These are phyloP conservation scores for Peronosclerospora sorghi DNA, from an alignment of 352 stramenopile species.

Conservation along the genomic window DNA sequence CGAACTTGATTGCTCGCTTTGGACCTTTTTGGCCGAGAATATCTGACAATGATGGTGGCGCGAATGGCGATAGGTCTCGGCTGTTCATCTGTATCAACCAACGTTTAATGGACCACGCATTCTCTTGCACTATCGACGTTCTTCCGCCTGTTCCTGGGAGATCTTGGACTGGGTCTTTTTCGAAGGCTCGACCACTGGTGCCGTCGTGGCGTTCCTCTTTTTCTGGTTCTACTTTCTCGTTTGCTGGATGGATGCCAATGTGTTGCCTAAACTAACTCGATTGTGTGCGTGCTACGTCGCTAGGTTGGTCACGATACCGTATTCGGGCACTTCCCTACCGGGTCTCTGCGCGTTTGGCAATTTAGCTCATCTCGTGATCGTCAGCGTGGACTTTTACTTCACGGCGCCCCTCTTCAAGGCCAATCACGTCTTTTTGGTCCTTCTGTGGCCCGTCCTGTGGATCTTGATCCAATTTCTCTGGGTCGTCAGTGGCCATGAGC, in stretches of 20 bases:
- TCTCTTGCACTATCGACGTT: conserved; percentile 36
- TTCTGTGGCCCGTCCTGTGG: conserved; percentile 45
- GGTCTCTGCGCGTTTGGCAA: conserved; percentile 23
- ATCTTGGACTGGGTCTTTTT: conserved; percentile 61
- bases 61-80: conserved; percentile 18
- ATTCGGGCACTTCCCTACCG: conserved; percentile 20
- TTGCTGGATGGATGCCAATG: neutral
- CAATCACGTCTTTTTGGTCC: conserved; percentile 46
- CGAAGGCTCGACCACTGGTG: conserved; percentile 37
- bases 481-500: conserved; percentile 44
- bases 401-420: conserved; percentile 46
- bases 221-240: conserved; percentile 27
- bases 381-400: conserved; percentile 46
- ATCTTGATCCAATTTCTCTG: conserved; percentile 47
- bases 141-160: conserved; percentile 45
- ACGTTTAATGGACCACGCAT: conserved; percentile 49
- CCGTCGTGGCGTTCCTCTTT: conserved; percentile 32
- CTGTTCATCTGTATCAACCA: conserved; percentile 44
- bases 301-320: conserved; percentile 31
- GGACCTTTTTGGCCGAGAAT: too few relatives aligned
- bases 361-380: conserved; percentile 36
- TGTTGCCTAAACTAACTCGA: neutral
- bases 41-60: too few relatives aligned
- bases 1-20: too few relatives aligned
- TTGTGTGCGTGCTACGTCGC: neutral